phyloP scores from a whole-genome alignment of 768 basidiomycete species.

The Agrocybe praecox region DNA sequence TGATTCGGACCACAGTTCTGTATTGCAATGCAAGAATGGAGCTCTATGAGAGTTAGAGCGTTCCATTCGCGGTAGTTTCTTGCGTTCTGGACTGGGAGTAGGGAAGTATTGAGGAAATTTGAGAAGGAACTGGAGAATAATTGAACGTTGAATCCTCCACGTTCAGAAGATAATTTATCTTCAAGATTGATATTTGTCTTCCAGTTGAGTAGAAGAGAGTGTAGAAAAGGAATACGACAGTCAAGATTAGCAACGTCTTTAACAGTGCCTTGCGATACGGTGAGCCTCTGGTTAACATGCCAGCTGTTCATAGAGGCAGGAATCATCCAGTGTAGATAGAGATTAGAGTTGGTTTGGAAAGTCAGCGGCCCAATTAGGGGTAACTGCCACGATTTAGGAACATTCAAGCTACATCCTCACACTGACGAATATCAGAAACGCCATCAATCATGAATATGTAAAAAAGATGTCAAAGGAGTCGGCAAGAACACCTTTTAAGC shows the following conservation, averaged over 20 bases:
- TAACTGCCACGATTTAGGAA: neutral
- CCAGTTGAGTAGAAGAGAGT: neutral
- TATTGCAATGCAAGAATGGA: slow-evolving; percentile 28
- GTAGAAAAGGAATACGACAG: neutral
- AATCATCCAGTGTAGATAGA: neutral
- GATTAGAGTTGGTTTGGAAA: no score
- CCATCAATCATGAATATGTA: neutral
- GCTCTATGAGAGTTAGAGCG: slow-evolving; percentile 21
- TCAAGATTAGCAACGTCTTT: neutral
- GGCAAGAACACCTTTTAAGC: no score
- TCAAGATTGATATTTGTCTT: neutral
- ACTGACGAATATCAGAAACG: neutral
- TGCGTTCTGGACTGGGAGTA: slow-evolving; percentile 14
- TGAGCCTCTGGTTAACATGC: neutral
- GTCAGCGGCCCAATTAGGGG: neutral
- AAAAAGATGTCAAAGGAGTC: neutral
- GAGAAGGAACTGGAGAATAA: slow-evolving; percentile 3
- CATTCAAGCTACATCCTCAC: neutral
- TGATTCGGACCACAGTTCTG: slow-evolving; percentile 33
- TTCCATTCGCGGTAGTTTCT: slow-evolving; percentile 32
- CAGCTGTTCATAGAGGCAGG: neutral
- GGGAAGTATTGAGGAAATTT: slow-evolving; percentile 17
- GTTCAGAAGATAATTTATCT: no score
- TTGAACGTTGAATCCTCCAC: neutral
- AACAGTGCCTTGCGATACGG: neutral